Base-by-base conservation (phyloP, 164 flowering plant species). In the Nymphaea thermarum region DNA sequence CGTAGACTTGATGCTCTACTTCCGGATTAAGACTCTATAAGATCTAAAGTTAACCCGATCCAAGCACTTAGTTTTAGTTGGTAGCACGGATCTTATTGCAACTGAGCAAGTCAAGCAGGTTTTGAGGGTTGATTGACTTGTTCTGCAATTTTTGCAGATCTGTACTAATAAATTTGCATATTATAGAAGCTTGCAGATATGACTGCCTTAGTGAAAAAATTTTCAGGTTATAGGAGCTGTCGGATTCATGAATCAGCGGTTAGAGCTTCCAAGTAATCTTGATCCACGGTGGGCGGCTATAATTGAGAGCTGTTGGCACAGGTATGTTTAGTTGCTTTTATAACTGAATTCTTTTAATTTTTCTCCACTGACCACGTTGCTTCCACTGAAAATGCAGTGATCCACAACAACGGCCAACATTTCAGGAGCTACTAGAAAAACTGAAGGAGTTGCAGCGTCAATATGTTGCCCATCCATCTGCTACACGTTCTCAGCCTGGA, bases 231-330 rank as follows among this genome's bases (percentile, higher is more conserved):
- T 91, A 79, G 97, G 96, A 71, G 96, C 96, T 57, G 97, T 91
- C 42, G 99, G 99, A 67, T 90, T 94, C 84, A 91, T 94, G 96
- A 82, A 94, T 75, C 88, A 88, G 71, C 86, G 93, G 68, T 79
- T 92, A 7, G 99, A 94, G 67, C 83, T 92, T 61, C 96, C 99
- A n/a, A 78, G 83, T 53, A 94, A 88, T 17, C 71, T 81, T 65
- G 96, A 92, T 76, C 87, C 89, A 44, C 86, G 73, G 45, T 91
- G 97, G 99, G 81, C 70, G 43, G 80, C 96, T 16, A 73, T 94
- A 44, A 89, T 86, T 64, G 93, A 92, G 79, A 95, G 93, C 83
- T 95, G 98, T 81, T 95, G 97, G 88, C 87, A 81, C 71, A 90
- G 88, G 97, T 94, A 67, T 68, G 18, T 67, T 43, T 47, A 61